Evolutionary conservation across 352 stramenopile species (phyloP), one percentile per base, ranked within the genome.

Genomic region (Globisporangium splendens): DNA sequence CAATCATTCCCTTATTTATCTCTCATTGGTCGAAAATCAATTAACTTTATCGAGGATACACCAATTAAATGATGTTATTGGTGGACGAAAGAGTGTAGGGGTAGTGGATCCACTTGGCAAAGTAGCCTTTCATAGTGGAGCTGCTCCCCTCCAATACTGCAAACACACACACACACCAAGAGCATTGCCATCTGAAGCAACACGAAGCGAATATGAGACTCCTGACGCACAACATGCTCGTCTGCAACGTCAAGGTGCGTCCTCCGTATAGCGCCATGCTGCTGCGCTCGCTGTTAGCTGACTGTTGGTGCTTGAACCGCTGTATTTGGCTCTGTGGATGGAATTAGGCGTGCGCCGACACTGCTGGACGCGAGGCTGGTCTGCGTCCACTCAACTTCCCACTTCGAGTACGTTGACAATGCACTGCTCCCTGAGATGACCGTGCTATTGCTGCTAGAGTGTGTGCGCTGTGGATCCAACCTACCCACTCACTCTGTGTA

Each of bases 201-300:
- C 21, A 47, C 50, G n/a, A 43, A 17, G 43, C 58, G 17, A 79
- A 46, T 35, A 94, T 94, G 84, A 77, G 84, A 39, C 80, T 94
- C 50, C 66, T 94, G 42, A 94, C 82, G 20, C 84, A 94, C 72
- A 94, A 94, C 66, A 94, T 94, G 84, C 78, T 94, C 62, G 64
- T 92, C 47, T 94, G 84, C 70, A 85, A 92, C 69, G 76, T 94
- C 72, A 91, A 91, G 74, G 75, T 89, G 55, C 35, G 44, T 39
- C 10, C 0, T 35, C 28, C 28, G 10, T 35, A 10, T 8, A 8
- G 2, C 28, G 8, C 28, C 28, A 10, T 35, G 28, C 3, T 35
- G 28, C 5, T 35, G 28, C 7, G 2, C 28, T 35, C 7, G 28
- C 2, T 35, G 2, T n/a, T 0, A 8, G 46, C 21, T 51, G 46